Conservation (phyloP, 495 filamentous ascomycete species). For the Hypoxylon crocopeplum region DNA sequence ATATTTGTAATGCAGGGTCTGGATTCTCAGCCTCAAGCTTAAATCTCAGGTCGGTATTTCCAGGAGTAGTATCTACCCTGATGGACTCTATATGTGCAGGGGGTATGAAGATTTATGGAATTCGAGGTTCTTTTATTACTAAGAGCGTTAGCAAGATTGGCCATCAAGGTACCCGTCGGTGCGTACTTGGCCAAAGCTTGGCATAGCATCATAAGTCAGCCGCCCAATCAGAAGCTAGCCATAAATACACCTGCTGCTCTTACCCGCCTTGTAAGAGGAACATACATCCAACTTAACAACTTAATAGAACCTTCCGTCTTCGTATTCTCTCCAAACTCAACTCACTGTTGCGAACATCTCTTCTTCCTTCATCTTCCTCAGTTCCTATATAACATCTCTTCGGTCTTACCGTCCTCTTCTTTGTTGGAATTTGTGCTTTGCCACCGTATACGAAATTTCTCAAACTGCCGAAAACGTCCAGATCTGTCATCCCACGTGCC, state of each 20-base stretch:
- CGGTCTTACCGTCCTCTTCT: not conserved
- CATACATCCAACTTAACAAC: no score
- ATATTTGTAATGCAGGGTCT: slow-evolving; percentile 1
- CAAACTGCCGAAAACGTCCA: slow-evolving; percentile 31
- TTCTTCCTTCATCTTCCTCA: no score
- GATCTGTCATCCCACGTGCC: slow-evolving; percentile 1
- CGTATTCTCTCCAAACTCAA: no score
- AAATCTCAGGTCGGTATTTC: slow-evolving; percentile 1
- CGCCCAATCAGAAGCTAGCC: slow-evolving; percentile 14
- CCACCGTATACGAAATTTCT: not conserved
- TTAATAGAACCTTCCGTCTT: no score
- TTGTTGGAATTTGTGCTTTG: slow-evolving; percentile 5
- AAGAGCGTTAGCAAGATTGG: slow-evolving; percentile 21
- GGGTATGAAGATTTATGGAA: slow-evolving; percentile 3
- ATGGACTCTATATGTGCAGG: slow-evolving; percentile 11
- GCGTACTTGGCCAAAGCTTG: slow-evolving; percentile 29
- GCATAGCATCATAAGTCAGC: slow-evolving; percentile 20
- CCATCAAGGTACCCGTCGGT: slow-evolving; percentile 33
- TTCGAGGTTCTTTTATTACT: slow-evolving; percentile 19
- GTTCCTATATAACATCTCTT: not conserved
- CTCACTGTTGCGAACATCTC: no score
- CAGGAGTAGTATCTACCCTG: not conserved
- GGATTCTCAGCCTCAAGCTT: slow-evolving; percentile 20
- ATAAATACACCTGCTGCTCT: slow-evolving; percentile 10
- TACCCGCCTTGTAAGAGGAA: no score